phyloP scores from a whole-genome alignment of 164 flowering plant species.

The Cinnamomum chago region DNA sequence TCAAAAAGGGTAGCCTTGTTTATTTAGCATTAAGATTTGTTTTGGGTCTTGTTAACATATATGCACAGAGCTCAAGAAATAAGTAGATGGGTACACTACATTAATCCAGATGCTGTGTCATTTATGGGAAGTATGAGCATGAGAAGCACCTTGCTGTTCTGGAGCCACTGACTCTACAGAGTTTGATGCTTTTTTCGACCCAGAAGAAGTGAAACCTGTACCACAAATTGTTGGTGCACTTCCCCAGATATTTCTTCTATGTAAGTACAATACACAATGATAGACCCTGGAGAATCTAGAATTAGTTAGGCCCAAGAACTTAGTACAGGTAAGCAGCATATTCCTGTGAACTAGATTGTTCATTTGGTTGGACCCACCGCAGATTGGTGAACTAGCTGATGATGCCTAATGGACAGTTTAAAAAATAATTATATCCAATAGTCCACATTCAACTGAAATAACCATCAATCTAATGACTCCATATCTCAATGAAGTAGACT shows the following conservation, averaged over 20 bases:
- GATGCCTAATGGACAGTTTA: neutral
- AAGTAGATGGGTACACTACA: neutral
- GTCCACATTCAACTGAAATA: neutral
- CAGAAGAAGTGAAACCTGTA: slow-evolving; percentile 65
- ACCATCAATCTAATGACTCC: too few relatives aligned
- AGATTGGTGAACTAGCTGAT: neutral
- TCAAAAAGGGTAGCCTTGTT: too few relatives aligned
- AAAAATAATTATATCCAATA: neutral
- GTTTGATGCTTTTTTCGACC: slow-evolving; percentile 30
- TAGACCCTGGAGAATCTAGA: neutral
- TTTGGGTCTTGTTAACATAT: neutral
- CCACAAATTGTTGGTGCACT: neutral
- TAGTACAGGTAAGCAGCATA: neutral
- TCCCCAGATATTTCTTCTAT: too few relatives aligned
- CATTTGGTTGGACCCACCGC: neutral
- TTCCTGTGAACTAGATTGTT: neutral
- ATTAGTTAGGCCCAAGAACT: neutral
- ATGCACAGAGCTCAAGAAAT: neutral
- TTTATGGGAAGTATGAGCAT: neutral
- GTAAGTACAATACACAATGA: neutral
- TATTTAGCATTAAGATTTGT: neutral
- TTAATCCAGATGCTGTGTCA: neutral
- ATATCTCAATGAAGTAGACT: too few relatives aligned
- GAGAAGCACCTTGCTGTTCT: slow-evolving; percentile 36
- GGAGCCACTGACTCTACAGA: slow-evolving; percentile 12